Base-by-base conservation (phyloP, 148 eudicot genomes). In the Rheum nobile region DNA sequence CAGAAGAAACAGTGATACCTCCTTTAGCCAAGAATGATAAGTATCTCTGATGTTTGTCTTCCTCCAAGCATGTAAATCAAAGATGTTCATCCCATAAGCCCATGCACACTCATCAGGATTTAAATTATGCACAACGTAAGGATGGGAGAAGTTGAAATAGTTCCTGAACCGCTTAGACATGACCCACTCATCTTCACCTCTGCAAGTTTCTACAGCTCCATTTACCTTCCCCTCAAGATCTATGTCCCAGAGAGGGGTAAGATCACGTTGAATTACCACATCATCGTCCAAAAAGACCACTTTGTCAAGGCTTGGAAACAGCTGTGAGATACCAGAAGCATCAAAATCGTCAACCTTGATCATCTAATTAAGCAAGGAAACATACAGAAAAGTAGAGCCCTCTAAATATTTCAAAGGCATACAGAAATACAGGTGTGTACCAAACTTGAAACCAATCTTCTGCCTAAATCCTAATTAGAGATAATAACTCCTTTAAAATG, bases 21-120 rank as follows among this genome's bases (percentile, higher is more conserved):
- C 94, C 79, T 92, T 95, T 41, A 92, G 81, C 99, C 99, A 95
- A 42, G 92, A 76, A 72, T 95, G 99, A 79, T 95, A 95, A 42
- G 91, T 90, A 38, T 95, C 94, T 78, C 93, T 85, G 37, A 95
- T 92, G 77, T 81, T 85, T 74, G 96, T 88, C 85, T 79, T 86
- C 79, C 97, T 87, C 99, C 99, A 95, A 50, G 90, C 90, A 75
- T 82, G 86, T 74, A 95, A 81, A 86, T 95, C 99, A 83, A 95
- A 95, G 68, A 95, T 80, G 73, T 95, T 95, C 99, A 95, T 95
- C 72, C 99, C 99, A 81, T 95, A 95, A 50, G 99, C 99, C 99
- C 99, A 95, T 41, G 99, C 99, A 81, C 99, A 95, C 75, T 92
- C 96, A 19, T 90, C 92, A 10, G 99, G 89, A 77, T 95, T 82